Conservation (phyloP, 2,329 filamentous ascomycete genomes). For the Emericellopsis cladophorae region DNA sequence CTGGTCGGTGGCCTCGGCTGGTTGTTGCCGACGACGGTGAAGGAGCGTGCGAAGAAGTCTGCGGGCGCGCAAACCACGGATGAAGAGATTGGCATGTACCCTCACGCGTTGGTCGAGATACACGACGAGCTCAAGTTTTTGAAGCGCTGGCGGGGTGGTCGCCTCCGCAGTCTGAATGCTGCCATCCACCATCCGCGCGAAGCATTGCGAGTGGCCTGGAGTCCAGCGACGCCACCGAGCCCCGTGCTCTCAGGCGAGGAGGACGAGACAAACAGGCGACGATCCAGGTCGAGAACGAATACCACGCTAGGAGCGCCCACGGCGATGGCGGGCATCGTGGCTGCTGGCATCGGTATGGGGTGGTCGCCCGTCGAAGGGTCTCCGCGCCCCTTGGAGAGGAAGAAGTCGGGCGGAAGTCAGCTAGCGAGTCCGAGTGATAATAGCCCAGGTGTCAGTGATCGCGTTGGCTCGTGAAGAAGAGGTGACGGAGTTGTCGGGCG, state of each 20-base stretch:
- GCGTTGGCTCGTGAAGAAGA: too few relatives aligned
- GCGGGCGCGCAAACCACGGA: constrained; percentile 18
- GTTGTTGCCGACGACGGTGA: too few relatives aligned
- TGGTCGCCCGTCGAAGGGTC: constrained; percentile 58
- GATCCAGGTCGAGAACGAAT: constrained; percentile 54
- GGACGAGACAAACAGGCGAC: constrained; percentile 35
- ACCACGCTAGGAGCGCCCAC: constrained; percentile 63
- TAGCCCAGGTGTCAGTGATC: too few relatives aligned
- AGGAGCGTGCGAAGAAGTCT: too few relatives aligned
- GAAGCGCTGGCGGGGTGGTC: constrained; percentile 68
- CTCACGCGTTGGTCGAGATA: constrained; percentile 60
- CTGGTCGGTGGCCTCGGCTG: constrained; percentile 8
- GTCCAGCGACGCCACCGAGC: neutral
- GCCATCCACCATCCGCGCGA: constrained; percentile 65
- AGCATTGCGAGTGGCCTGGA: constrained; percentile 32
- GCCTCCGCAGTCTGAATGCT: constrained; percentile 70
- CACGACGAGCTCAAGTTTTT: constrained; percentile 72
- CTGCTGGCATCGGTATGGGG: constrained; percentile 61
- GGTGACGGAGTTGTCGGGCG: neutral
- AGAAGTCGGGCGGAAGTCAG: too few relatives aligned
- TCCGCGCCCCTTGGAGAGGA: too few relatives aligned
- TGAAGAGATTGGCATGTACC: constrained; percentile 57
- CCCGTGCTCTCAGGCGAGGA: constrained; percentile 30
- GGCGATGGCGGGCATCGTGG: constrained; percentile 75
- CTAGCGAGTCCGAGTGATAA: too few relatives aligned